phyloP scores from a whole-genome alignment of 352 stramenopile genomes.

The Pythium myriotylum region DNA sequence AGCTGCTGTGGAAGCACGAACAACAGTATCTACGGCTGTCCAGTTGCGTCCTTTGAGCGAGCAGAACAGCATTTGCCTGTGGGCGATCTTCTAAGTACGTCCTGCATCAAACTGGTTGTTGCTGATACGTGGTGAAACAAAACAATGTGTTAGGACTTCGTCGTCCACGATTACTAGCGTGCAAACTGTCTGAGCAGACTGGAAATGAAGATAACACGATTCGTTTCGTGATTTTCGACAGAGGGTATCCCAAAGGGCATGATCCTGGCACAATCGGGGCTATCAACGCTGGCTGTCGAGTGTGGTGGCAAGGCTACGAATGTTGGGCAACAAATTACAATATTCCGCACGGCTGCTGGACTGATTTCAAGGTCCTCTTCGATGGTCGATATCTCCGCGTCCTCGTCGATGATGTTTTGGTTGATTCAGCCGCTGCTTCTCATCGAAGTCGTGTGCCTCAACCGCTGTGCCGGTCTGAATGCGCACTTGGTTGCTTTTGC shows the following conservation, averaged over 20 bases:
- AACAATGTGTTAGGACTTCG: conserved; percentile 15
- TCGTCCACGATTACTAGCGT: conserved; percentile 46
- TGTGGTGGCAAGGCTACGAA: conserved; percentile 46
- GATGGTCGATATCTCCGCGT: conserved; percentile 52
- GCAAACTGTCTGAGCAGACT: conserved; percentile 30
- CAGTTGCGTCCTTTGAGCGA: conserved; percentile 20
- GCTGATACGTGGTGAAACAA: neutral
- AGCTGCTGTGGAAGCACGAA: conserved; percentile 61
- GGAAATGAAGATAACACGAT: conserved; percentile 9
- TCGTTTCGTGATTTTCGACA: conserved; percentile 57
- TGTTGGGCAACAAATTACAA: conserved; percentile 56
- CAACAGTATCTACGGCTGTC: conserved; percentile 59
- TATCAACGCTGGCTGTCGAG: conserved; percentile 39
- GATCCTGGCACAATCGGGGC: neutral
- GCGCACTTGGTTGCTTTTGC: conserved; percentile 16
- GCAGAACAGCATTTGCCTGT: conserved; percentile 9
- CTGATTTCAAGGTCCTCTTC: conserved; percentile 47
- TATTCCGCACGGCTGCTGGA: conserved; percentile 56
- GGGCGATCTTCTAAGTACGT: conserved; percentile 19
- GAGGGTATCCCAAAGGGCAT: conserved; percentile 24
- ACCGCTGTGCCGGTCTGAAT: neutral
- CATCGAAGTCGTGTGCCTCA: neutral
- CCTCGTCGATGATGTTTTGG: conserved; percentile 43
- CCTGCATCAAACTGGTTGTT: neutral
- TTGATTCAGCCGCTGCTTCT: conserved; percentile 40